Evolutionary conservation across 2,329 filamentous ascomycete species (phyloP).

Genomic region (Bertia moriformis): DNA sequence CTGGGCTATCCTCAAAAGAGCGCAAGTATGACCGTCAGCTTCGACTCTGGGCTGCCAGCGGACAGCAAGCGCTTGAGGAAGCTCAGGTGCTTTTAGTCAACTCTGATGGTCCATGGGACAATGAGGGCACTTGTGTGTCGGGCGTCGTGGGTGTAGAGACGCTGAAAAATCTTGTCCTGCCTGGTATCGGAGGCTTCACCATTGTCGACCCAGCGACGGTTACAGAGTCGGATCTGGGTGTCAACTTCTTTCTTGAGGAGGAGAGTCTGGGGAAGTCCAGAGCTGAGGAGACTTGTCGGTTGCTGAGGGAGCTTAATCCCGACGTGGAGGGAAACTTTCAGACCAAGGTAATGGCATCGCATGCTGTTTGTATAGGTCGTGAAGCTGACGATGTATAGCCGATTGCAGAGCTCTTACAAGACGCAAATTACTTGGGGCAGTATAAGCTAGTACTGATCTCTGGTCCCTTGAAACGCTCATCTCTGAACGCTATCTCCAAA

Average conservation of each 20-base stretch:
- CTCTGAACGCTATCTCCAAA: slow-evolving; percentile 24
- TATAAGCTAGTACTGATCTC: not conserved
- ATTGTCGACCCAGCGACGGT: slow-evolving; percentile 73
- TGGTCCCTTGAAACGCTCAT: slow-evolving; percentile 18
- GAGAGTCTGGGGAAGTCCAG: slow-evolving; percentile 61
- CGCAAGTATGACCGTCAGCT: slow-evolving; percentile 90
- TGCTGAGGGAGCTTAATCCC: slow-evolving; percentile 78
- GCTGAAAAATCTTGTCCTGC: slow-evolving; percentile 91
- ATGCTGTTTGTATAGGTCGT: slow-evolving; percentile 6
- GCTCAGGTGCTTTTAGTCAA: slow-evolving; percentile 86
- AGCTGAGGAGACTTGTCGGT: slow-evolving; percentile 61
- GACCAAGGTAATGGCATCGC: slow-evolving; percentile 36
- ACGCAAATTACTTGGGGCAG: not conserved
- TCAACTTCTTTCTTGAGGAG: slow-evolving; percentile 93
- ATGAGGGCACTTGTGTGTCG: slow-evolving; percentile 13
- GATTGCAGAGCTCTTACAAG: slow-evolving; percentile 4
- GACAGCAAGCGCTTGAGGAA: slow-evolving; percentile 78
- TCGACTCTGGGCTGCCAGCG: slow-evolving; percentile 83
- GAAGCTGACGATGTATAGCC: slow-evolving; percentile 18
- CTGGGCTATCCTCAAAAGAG: slow-evolving; percentile 42
- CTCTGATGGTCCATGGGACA: slow-evolving; percentile 31
- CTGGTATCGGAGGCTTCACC: slow-evolving; percentile 81
- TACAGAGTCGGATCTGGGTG: slow-evolving; percentile 69
- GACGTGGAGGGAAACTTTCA: slow-evolving; percentile 71
- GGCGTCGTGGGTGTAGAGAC: slow-evolving; percentile 81